Conservation (phyloP, 768 basidiomycete genomes). For the Xerocomellus amylosporus region DNA sequence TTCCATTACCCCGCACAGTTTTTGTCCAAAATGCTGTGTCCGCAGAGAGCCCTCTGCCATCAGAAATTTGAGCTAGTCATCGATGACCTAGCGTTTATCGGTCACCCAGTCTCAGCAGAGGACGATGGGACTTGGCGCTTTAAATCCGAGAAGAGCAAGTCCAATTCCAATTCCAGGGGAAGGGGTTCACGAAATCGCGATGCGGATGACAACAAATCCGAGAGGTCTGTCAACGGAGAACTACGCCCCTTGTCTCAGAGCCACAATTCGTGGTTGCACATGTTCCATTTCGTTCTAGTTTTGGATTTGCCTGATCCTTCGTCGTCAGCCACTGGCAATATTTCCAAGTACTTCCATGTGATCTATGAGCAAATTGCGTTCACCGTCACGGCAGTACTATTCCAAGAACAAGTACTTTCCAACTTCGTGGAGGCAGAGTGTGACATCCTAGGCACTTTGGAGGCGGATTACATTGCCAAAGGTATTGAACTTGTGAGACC, state of each 20-base stretch:
- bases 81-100: constrained; percentile 89
- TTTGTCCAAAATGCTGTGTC: constrained; percentile 77
- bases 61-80: constrained; percentile 92
- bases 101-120: constrained; percentile 88
- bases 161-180: constrained; percentile 47
- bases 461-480: constrained; percentile 66
- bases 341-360: constrained; percentile 77
- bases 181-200: constrained; percentile 51
- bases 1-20: constrained; percentile 81
- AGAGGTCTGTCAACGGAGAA: constrained; percentile 37
- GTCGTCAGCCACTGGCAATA: constrained; percentile 73
- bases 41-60: constrained; percentile 78
- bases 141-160: constrained; percentile 56
- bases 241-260: constrained; percentile 21
- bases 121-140: constrained; percentile 73
- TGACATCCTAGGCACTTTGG: constrained; percentile 62
- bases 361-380: constrained; percentile 90
- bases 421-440: constrained; percentile 86
- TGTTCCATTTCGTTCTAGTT: constrained; percentile 84
- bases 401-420: constrained; percentile 83
- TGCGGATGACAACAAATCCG: constrained; percentile 33
- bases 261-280: constrained; percentile 56
- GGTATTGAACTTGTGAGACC: constrained; percentile 47
- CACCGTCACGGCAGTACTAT: constrained; percentile 87
- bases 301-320: constrained; percentile 89